Conservation (phyloP, 2,329 filamentous ascomycete genomes). For the Geosmithia morbida region DNA sequence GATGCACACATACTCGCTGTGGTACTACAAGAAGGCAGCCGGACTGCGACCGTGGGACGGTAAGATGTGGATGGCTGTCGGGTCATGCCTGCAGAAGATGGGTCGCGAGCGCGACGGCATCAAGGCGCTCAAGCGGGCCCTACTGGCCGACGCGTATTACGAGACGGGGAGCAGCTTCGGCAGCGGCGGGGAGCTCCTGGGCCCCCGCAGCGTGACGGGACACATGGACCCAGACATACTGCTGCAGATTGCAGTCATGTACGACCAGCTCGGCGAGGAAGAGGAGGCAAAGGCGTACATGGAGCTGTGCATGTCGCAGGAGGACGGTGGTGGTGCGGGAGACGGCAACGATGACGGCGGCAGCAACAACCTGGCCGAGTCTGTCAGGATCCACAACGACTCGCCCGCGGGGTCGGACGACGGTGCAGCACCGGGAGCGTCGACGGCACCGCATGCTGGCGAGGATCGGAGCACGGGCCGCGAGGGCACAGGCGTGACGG, state of each 20-base stretch:
- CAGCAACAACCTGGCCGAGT: slow-evolving; percentile 27
- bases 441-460: slow-evolving; percentile 1
- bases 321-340: slow-evolving; percentile 54
- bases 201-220: slow-evolving; percentile 32
- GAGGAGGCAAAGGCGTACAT: slow-evolving; percentile 84
- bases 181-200: slow-evolving; percentile 27
- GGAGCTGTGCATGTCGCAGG: slow-evolving; percentile 88
- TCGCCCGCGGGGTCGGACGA: slow-evolving; percentile 26
- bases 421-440: slow-evolving; percentile 14
- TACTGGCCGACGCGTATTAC: slow-evolving; percentile 79
- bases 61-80: slow-evolving; percentile 98
- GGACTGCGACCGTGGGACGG: slow-evolving; percentile 89
- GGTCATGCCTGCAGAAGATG: slow-evolving; percentile 82
- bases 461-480: slow-evolving; percentile 14
- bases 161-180: slow-evolving; percentile 46
- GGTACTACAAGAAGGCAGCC: slow-evolving; percentile 94
- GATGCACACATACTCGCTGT: slow-evolving; percentile 93
- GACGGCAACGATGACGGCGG: slow-evolving; percentile 17
- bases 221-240: slow-evolving; percentile 82
- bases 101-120: slow-evolving; percentile 79
- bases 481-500: slow-evolving; percentile 70
- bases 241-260: slow-evolving; percentile 78
- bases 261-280: slow-evolving; percentile 65
- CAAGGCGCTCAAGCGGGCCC: slow-evolving; percentile 82
- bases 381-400: slow-evolving; percentile 40